Conservation (phyloP, 768 basidiomycete genomes). For the Fomitopsis serialis region DNA sequence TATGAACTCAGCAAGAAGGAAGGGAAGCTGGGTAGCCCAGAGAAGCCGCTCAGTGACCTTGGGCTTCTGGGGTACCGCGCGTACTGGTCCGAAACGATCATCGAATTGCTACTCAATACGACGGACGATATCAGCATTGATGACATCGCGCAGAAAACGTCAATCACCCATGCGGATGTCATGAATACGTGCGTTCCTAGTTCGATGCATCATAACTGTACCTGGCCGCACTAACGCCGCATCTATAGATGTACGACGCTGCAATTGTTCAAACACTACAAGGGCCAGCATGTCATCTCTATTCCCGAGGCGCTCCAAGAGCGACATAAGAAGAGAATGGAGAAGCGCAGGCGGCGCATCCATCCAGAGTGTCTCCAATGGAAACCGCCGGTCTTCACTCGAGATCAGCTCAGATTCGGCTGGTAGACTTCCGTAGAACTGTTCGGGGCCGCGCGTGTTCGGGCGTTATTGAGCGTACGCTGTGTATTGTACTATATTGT, state of each 20-base stretch:
- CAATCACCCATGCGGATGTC: constrained; percentile 92
- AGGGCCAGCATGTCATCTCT: constrained; percentile 90
- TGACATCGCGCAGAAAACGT: constrained; percentile 93
- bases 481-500: neutral
- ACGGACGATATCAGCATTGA: constrained; percentile 83
- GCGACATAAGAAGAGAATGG: constrained; percentile 79
- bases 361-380: constrained; percentile 77
- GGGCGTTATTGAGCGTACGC: neutral
- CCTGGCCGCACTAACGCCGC: neutral
- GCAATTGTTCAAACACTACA: constrained; percentile 94
- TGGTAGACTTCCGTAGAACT: constrained; percentile 22
- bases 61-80: constrained; percentile 91
- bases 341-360: constrained; percentile 75
- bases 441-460: neutral
- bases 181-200: constrained; percentile 87
- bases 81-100: constrained; percentile 96
- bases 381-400: constrained; percentile 93
- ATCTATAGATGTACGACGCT: constrained; percentile 81
- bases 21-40: constrained; percentile 91
- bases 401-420: constrained; percentile 81
- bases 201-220: neutral
- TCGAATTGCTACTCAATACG: constrained; percentile 76
- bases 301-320: constrained; percentile 88
- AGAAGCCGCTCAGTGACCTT: constrained; percentile 94
- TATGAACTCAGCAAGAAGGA: constrained; percentile 98